Evolutionary conservation across 176 grass and related monocot genomes (phyloP), one percentile per base, ranked within the genome.

Genomic region (Aegilops speltoides): DNA sequence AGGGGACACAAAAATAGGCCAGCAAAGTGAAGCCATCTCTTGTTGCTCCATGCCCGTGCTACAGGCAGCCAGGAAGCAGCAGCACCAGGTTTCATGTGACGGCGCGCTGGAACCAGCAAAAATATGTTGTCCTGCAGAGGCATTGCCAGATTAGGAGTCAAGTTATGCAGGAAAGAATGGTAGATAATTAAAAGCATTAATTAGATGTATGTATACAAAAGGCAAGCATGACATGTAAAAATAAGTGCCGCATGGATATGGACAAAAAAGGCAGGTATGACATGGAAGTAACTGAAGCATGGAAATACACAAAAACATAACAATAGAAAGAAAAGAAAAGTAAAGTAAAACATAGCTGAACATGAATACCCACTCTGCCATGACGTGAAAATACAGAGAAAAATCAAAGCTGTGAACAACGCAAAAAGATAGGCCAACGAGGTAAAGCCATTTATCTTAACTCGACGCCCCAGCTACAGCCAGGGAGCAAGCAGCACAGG

Each of bases 91-190:
- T 60, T 33, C 14, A 68, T 26, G 23, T 68, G 29, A 59, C 37
- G 15, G 14, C 4, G 56, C 45, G 59, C 48, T 25, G 48, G 56
- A 73, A 13, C 31, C 57, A 71, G 12, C 32, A 75, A 88, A 88
- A 38, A 64, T 37, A 26, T 48, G 19, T 36, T 25, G 62, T 84
- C 73, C 64, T 72, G 26, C 36, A 79, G 15, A 11, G 10, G 15
- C 45, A 22, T 52, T 84, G 64, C 69, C 50, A 48, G 64, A 79
- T 0, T 65, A 78, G 38, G 15, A 43, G 6, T 68, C 1, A 24
- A 76, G 59, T 70, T 36, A 77, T 38, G 15, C 79, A 81, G 25
- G 10, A 63, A 79, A 74, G 17, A 72, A 83, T 61, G 5, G 26
- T 28, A 24, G 3, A 61, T 13, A 25, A 22, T 32, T 71, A 60